Base-by-base conservation (phyloP, 2,329 filamentous ascomycete genomes). In the Fusarium pseudograminearum region DNA sequence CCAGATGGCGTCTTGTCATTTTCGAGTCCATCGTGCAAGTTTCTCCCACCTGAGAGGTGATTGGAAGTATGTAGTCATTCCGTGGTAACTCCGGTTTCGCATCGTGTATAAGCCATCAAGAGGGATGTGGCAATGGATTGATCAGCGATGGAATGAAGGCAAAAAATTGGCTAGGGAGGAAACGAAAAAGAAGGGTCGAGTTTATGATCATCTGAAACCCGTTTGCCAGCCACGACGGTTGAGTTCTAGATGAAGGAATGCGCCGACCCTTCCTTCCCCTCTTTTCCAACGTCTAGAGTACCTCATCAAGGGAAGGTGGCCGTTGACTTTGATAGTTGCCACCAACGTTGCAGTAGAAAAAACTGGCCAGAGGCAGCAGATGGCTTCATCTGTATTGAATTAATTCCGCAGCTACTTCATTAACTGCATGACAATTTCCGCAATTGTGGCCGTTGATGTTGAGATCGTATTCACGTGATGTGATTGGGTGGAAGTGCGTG, bases 101-200 rank as follows among this genome's bases (percentile, higher is more conserved):
- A 54, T 33, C 22, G 24, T 33, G 24, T 50, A 16, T 55, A 70
- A 73, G 50, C 57, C 57, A 60, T 50, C 15, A 38, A 51, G 57
- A 69, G 59, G 60, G 55, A 70, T 60, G 56, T 68, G 57, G n/a
- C 57, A 50, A 58, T 41, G 33, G 51, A 48, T 50, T 67, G 56
- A 71, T 73, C 55, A 51, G 57, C 61, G 41, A 42, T 54, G 65
- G 64, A 69, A 67, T 69, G 57, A 36, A 54, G 24, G 53, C 51
- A 45, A 61, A 47, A 50, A 30, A 26, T 56, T 51, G 24, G 31
- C 36, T 42, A 67, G 57, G 46, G 41, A 61, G 57, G 54, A 28
- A 52, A 56, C 28, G 46, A 22, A 45, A 28, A 20, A 31, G 58
- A 34, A 47, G n/a, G 42, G 34, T 61, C 40, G 48, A 48, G 41